Conservation (phyloP, 495 filamentous ascomycete genomes). For the Polyplosphaeria fusca region DNA sequence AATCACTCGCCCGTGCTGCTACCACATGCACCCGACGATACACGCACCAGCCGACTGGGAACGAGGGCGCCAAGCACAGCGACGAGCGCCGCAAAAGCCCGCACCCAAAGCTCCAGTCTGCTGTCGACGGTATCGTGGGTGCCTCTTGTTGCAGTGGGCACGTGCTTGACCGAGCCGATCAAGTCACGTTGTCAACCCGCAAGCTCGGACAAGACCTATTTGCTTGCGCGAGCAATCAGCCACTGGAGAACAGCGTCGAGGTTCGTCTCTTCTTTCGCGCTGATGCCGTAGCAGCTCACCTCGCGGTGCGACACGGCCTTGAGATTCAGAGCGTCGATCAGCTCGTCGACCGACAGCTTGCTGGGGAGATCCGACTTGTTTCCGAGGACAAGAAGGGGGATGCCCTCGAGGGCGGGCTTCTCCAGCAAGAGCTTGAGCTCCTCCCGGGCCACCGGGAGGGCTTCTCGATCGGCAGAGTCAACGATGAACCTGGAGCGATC, state of each 20-base stretch:
- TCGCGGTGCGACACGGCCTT: constrained; percentile 87
- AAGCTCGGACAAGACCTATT: constrained; percentile 38
- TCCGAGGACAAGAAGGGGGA: constrained; percentile 91
- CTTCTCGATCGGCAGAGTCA: constrained; percentile 78
- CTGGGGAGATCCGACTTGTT: constrained; percentile 93
- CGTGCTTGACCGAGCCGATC: neutral
- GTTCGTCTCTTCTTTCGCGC: constrained; percentile 97
- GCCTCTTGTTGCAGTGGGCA: too few relatives aligned
- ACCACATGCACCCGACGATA: neutral
- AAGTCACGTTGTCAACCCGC: too few relatives aligned
- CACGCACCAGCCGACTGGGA: too few relatives aligned
- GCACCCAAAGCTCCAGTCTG: too few relatives aligned
- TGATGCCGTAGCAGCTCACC: constrained; percentile 98
- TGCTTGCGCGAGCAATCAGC: constrained; percentile 84
- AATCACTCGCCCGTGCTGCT: neutral
- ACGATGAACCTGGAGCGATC: constrained; percentile 72
- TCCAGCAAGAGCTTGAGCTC: constrained; percentile 86
- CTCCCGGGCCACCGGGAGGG: constrained; percentile 82
- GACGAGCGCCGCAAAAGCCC: too few relatives aligned
- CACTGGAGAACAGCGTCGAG: constrained; percentile 95
- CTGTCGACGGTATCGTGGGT: too few relatives aligned
- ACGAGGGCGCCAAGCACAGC: too few relatives aligned
- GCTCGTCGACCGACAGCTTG: constrained; percentile 85
- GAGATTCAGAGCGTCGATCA: constrained; percentile 90
- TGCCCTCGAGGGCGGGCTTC: constrained; percentile 80